These are phyloP conservation scores for Termitomyces eurrhizus DNA, from an alignment of 768 basidiomycete species.

Conservation along the genomic window DNA sequence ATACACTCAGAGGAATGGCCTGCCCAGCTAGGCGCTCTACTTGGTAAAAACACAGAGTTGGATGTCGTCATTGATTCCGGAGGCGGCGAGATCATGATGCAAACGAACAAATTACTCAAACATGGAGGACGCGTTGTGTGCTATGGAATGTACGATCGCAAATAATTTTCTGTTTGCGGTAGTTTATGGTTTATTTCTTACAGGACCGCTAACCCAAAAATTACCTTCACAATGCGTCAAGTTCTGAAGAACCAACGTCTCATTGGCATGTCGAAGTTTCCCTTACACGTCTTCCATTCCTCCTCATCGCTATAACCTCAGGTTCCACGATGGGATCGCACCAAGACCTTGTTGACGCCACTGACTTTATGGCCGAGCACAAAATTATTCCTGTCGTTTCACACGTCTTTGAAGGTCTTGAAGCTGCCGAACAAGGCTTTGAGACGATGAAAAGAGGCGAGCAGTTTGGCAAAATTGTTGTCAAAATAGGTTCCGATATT, in stretches of 20 bases:
- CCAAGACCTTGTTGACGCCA: conserved; percentile 69
- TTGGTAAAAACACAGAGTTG: conserved; percentile 36
- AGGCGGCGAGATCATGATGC: conserved; percentile 60
- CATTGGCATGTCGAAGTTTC: conserved; percentile 45
- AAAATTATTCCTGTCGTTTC: conserved; percentile 69
- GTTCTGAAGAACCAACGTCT: conserved; percentile 73
- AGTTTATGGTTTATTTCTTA: not conserved
- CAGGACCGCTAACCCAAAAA: conserved; percentile 59
- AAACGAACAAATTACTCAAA: conserved; percentile 47
- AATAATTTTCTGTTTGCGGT: not conserved
- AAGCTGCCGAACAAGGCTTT: conserved; percentile 65
- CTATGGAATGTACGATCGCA: conserved; percentile 56
- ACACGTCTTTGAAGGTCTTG: conserved; percentile 63
- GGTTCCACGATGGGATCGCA: conserved; percentile 86
- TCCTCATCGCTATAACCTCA: conserved; percentile 20
- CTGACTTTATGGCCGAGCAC: conserved; percentile 62
- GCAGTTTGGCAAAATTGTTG: conserved; percentile 78
- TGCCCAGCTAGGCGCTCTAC: conserved; percentile 36
- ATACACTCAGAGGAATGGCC: conserved; percentile 46
- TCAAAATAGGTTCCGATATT: conserved; percentile 32
- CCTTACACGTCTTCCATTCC: not conserved
- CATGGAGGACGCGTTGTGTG: conserved; percentile 56
- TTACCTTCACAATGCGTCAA: conserved; percentile 73
- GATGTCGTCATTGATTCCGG: conserved; percentile 69
- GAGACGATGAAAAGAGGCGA: conserved; percentile 56